Evolutionary conservation across 2,329 filamentous ascomycete species (phyloP).

Genomic region (Cladosporium phlei): DNA sequence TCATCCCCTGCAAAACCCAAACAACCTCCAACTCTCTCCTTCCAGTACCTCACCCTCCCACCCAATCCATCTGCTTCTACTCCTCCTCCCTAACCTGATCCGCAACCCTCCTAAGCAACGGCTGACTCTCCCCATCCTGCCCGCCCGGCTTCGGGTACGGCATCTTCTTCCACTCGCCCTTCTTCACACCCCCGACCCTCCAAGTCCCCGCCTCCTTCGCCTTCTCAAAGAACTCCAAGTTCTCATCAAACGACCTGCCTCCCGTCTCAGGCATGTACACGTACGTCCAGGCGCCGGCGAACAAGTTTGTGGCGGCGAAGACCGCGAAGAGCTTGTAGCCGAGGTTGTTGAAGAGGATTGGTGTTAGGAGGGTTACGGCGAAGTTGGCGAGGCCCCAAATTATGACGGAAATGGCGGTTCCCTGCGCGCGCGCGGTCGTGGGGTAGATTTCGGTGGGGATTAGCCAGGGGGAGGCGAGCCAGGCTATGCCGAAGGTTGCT

Average conservation of each 20-base stretch:
- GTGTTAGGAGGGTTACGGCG: slow-evolving; percentile 53
- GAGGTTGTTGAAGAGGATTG: slow-evolving; percentile 56
- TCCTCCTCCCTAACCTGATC: too few species aligned
- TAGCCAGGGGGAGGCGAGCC: slow-evolving; percentile 57
- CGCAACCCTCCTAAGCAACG: slow-evolving; percentile 40
- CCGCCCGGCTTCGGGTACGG: slow-evolving; percentile 37
- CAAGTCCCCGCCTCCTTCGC: slow-evolving; percentile 50
- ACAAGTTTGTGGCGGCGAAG: slow-evolving; percentile 51
- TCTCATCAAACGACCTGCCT: slow-evolving; percentile 56
- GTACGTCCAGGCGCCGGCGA: slow-evolving; percentile 54
- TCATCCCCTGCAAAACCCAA: too few species aligned
- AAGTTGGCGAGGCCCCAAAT: slow-evolving; percentile 58
- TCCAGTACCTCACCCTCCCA: too few species aligned
- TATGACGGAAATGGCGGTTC: slow-evolving; percentile 51
- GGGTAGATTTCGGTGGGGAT: slow-evolving; percentile 57
- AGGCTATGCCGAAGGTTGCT: slow-evolving; percentile 57
- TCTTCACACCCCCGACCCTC: slow-evolving; percentile 49
- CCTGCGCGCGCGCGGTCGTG: slow-evolving; percentile 51
- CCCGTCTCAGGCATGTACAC: slow-evolving; percentile 52
- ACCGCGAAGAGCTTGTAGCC: slow-evolving; percentile 56
- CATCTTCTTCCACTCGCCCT: slow-evolving; percentile 48
- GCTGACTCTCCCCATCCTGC: slow-evolving; percentile 42
- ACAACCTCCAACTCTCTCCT: too few species aligned
- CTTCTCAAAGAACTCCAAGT: slow-evolving; percentile 54
- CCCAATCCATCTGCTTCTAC: too few species aligned